Evolutionary conservation across 768 basidiomycete species (phyloP).

Genomic region (Tylopilus sp.): DNA sequence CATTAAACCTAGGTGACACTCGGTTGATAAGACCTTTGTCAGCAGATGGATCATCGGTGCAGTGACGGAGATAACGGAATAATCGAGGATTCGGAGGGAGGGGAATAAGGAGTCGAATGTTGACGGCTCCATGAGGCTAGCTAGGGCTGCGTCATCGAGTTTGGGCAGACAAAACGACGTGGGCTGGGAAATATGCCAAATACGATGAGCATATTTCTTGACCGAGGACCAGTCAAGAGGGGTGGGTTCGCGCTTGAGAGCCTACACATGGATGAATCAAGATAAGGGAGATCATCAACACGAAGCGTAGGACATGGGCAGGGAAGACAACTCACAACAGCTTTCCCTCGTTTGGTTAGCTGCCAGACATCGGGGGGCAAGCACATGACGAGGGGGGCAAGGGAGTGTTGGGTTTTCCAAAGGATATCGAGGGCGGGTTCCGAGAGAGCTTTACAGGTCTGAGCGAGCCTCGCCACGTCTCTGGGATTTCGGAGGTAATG

Average conservation of each 20-base stretch:
- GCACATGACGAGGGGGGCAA: slow-evolving; percentile 29
- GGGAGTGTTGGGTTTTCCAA: slow-evolving; percentile 29
- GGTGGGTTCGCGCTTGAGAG: slow-evolving; percentile 18
- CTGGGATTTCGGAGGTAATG: slow-evolving; percentile 18
- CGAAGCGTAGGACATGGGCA: not conserved
- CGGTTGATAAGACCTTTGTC: slow-evolving; percentile 17
- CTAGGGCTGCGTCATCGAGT: slow-evolving; percentile 25
- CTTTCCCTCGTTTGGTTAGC: slow-evolving; percentile 13
- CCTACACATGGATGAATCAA: slow-evolving; percentile 6
- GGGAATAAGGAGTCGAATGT: slow-evolving; percentile 24
- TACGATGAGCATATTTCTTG: slow-evolving; percentile 24
- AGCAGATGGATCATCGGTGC: slow-evolving; percentile 20
- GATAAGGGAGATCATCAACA: not conserved
- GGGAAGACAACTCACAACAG: slow-evolving; percentile 18
- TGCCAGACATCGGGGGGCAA: slow-evolving; percentile 26
- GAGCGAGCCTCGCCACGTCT: slow-evolving; percentile 27
- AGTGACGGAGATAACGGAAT: slow-evolving; percentile 24
- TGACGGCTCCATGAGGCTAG: slow-evolving; percentile 18
- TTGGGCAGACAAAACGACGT: slow-evolving; percentile 18
- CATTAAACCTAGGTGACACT: slow-evolving; percentile 15
- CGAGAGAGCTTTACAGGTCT: slow-evolving; percentile 27
- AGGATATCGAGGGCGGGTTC: slow-evolving; percentile 31
- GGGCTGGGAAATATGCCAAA: slow-evolving; percentile 23
- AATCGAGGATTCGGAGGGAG: slow-evolving; percentile 25
- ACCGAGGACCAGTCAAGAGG: slow-evolving; percentile 22